Conservation (phyloP, 2,329 filamentous ascomycete species). For the Trichoderma sp. region DNA sequence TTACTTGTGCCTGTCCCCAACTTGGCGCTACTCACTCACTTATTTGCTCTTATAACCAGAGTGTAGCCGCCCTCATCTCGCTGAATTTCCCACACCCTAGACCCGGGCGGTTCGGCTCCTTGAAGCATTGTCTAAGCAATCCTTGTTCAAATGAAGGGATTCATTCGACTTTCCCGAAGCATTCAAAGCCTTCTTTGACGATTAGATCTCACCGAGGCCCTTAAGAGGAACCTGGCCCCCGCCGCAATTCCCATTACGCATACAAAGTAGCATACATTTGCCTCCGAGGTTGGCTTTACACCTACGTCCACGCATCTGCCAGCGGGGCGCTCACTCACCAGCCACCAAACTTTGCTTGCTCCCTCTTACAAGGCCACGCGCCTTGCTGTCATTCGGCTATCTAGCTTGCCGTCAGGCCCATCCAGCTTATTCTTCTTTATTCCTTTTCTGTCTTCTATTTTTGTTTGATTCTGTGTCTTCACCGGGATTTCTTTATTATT, state of each 20-base stretch:
- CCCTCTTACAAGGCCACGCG: constrained; percentile 18
- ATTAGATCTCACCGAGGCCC: neutral
- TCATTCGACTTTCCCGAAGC: neutral
- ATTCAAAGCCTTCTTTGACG: neutral
- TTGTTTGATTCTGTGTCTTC: neutral
- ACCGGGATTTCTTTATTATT: neutral
- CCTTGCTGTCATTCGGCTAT: constrained; percentile 10
- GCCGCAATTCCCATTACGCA: neutral
- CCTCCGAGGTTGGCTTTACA: neutral
- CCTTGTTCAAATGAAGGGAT: constrained; percentile 18
- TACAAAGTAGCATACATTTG: neutral
- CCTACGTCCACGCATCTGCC: neutral
- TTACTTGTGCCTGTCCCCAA: neutral
- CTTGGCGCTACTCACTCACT: neutral
- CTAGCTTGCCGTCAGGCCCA: neutral
- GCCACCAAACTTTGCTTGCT: constrained; percentile 16
- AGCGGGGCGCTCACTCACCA: constrained; percentile 17
- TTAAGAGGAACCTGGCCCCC: constrained; percentile 1
- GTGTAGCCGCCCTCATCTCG: constrained; percentile 22
- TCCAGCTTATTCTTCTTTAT: neutral
- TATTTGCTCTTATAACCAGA: constrained; percentile 3
- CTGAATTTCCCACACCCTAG: constrained; percentile 19
- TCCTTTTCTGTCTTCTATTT: neutral
- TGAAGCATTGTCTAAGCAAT: constrained; percentile 13
- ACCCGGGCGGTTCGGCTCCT: constrained; percentile 6